Evolutionary conservation across 192 early-diverging fungal genomes (phyloP).

Genomic region (Coemansia sp.): DNA sequence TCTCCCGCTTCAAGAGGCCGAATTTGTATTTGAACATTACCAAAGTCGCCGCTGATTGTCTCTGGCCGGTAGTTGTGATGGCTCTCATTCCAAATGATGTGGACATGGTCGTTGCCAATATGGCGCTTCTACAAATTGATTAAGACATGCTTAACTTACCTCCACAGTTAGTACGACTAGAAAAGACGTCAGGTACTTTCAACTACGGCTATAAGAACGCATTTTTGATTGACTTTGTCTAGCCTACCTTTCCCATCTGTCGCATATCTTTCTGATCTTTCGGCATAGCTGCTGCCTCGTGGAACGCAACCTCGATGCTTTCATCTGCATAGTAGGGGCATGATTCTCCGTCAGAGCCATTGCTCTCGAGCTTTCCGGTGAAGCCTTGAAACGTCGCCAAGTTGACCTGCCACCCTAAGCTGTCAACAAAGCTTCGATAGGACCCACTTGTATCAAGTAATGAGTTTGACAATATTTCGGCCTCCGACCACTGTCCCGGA

Average conservation of each 20-base stretch:
- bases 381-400: constrained; percentile 83
- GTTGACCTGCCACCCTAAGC: constrained; percentile 94
- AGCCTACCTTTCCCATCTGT: constrained; percentile 87
- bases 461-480: constrained; percentile 79
- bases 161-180: neutral
- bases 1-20: constrained; percentile 75
- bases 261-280: constrained; percentile 77
- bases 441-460: constrained; percentile 63
- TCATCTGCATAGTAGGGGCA: constrained; percentile 88
- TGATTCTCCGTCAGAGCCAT: constrained; percentile 70
- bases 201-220: neutral
- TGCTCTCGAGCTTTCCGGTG: constrained; percentile 82
- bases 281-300: constrained; percentile 89
- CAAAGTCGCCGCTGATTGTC: constrained; percentile 98
- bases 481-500: constrained; percentile 87
- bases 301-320: constrained; percentile 87
- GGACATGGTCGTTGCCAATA: constrained; percentile 98
- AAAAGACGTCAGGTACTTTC: neutral
- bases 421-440: constrained; percentile 84
- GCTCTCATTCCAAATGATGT: constrained; percentile 98
- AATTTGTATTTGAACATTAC: constrained; percentile 92
- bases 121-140: constrained; percentile 81
- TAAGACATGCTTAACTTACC: neutral
- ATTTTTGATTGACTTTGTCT: neutral
- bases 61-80: constrained; percentile 78